Evolutionary conservation across 768 basidiomycete genomes (phyloP).

Genomic region (Tephrocybe sp.): DNA sequence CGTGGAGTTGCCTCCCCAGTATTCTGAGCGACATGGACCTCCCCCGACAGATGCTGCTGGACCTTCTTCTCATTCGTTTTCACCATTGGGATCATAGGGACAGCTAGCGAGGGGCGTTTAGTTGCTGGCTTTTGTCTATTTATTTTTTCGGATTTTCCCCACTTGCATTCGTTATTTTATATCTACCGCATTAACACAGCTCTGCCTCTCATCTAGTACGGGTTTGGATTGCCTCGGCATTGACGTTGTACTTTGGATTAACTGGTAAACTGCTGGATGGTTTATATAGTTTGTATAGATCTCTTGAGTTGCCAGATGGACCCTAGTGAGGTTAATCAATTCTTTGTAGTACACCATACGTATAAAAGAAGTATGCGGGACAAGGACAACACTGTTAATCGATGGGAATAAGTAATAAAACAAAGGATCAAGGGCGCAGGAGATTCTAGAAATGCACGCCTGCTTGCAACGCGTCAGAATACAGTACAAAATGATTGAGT

Average conservation of each 20-base stretch:
- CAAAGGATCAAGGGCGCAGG: conserved; percentile 1
- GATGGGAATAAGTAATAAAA: conserved; percentile 2
- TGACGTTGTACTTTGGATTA: conserved; percentile 8
- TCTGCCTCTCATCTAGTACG: conserved; percentile 5
- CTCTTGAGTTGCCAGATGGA: neutral
- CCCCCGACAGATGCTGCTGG: neutral
- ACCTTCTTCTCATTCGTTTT: conserved; percentile 1
- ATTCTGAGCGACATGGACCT: conserved; percentile 47
- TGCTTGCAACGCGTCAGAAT: conserved; percentile 11
- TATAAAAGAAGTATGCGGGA: neutral
- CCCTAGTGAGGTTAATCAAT: neutral
- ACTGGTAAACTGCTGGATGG: conserved; percentile 7
- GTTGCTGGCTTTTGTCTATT: neutral
- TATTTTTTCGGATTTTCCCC: neutral
- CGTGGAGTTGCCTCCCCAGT: conserved; percentile 76
- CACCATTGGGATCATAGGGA: neutral
- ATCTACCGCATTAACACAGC: conserved; percentile 4
- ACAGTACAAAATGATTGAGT: conserved; percentile 12
- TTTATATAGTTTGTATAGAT: conserved; percentile 6
- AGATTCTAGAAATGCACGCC: conserved; percentile 14
- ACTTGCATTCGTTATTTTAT: conserved; percentile 9
- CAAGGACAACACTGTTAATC: neutral
- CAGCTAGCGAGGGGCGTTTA: neutral
- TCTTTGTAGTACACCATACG: neutral
- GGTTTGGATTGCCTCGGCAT: neutral